Conservation (phyloP, 1,139 yeast species). For the Kluyveromyces sp. region DNA sequence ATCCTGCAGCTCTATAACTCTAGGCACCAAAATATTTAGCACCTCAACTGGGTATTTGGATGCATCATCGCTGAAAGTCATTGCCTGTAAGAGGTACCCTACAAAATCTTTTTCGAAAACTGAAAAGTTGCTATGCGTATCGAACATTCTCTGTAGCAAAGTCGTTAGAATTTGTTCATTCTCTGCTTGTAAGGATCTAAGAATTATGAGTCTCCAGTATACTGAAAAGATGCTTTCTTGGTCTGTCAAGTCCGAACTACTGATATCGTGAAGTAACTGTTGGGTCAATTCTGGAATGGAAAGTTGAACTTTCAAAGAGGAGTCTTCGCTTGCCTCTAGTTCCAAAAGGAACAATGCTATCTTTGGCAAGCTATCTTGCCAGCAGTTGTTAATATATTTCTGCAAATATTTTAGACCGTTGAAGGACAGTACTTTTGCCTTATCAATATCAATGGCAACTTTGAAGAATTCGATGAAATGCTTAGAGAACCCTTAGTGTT, state of each 20-base stretch:
- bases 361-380: constrained; percentile 31
- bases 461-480: constrained; percentile 44
- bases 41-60: neutral
- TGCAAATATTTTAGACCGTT: constrained; percentile 41
- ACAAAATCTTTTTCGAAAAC: constrained; percentile 24
- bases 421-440: constrained; percentile 41
- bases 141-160: constrained; percentile 11
- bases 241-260: neutral
- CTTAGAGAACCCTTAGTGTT: constrained; percentile 27
- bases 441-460: constrained; percentile 36
- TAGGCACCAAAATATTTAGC: neutral
- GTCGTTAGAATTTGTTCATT: constrained; percentile 10
- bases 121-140: neutral
- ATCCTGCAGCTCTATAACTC: constrained; percentile 6
- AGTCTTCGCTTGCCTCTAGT: constrained; percentile 20
- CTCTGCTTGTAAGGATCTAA: constrained; percentile 14
- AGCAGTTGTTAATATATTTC: constrained; percentile 38
- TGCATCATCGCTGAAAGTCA: constrained; percentile 5
- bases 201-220: constrained; percentile 28
- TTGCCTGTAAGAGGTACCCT: constrained; percentile 16
- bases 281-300: constrained; percentile 17
- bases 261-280: constrained; percentile 6
- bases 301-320: constrained; percentile 12
- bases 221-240: constrained; percentile 30
- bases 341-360: constrained; percentile 41